Base-by-base conservation (phyloP, 192 early-diverging fungal species). In the Dissophora globulifera region DNA sequence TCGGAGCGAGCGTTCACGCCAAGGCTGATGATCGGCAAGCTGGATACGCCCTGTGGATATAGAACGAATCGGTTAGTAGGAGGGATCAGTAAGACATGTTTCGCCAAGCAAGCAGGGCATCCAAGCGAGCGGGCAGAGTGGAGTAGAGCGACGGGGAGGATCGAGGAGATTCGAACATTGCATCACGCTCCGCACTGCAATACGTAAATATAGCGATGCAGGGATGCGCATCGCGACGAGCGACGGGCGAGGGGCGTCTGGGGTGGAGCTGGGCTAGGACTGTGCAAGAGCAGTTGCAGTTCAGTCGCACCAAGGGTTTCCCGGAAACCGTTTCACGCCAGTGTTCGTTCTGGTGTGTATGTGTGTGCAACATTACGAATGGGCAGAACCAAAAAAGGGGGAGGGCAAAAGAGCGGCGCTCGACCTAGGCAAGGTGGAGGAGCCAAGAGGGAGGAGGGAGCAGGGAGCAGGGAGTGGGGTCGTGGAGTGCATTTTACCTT, bases 31-130 rank as follows among this genome's bases (percentile, higher is more conserved):
- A 47, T 59, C 50, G 25, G 55, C 27, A 30, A 75, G 45, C 12
- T 41, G 70, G 26, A 75, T 75, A 27, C 70, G 54, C 2, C 70
- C 70, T 75, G 55, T 17, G 10, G 13, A 30, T 26, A 42, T 31
- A 47, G 31, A 43, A 29, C 32, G 20, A 7, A 50, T 2, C 17
- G 15, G n/a, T 10, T 7, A 41, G 49, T 10, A n/a, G 19, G n/a
- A n/a, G n/a, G n/a, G n/a, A n/a, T n/a, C n/a, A n/a, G n/a, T n/a
- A n/a, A n/a, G n/a, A n/a, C n/a, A n/a, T n/a, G n/a, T n/a, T n/a
- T n/a, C n/a, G n/a, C n/a, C n/a, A n/a, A n/a, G n/a, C n/a, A n/a
- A n/a, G n/a, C n/a, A n/a, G n/a, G n/a, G n/a, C n/a, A n/a, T n/a
- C n/a, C n/a, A n/a, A n/a, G n/a, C n/a, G n/a, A n/a, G n/a, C n/a